phyloP scores from a whole-genome alignment of 78 protist species.

The Chrysochromulina tobinii region DNA sequence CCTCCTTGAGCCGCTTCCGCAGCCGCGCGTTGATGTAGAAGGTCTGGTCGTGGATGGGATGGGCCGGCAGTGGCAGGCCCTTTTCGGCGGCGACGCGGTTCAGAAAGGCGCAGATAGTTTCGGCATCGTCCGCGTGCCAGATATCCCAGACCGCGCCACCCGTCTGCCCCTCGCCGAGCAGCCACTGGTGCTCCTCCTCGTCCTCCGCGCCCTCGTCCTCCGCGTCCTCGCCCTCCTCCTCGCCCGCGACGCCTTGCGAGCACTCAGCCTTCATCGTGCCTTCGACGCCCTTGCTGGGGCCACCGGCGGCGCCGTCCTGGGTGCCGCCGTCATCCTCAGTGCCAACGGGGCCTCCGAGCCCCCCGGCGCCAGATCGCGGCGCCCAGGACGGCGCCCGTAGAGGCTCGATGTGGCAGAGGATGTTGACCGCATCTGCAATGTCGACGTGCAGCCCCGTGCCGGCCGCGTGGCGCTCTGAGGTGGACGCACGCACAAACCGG shows the following conservation, averaged over 20 bases:
- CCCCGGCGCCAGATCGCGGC: background rate
- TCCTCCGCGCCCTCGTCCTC: background rate
- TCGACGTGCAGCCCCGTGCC: background rate
- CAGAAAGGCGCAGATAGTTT: background rate
- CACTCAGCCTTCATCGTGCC: background rate
- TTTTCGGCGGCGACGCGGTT: background rate
- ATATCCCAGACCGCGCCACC: constrained; percentile 13
- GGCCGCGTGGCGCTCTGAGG: background rate
- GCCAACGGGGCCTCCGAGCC: background rate
- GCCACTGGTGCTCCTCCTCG: background rate
- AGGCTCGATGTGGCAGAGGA: background rate
- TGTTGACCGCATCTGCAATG: background rate
- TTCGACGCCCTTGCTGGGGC: background rate
- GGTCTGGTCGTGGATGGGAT: background rate
- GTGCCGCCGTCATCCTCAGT: background rate
- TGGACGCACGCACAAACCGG: background rate
- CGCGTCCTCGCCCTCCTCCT: background rate
- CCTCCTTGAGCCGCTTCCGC: background rate
- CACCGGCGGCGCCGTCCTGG: background rate
- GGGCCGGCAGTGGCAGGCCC: background rate
- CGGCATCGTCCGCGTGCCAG: background rate
- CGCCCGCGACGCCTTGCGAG: background rate
- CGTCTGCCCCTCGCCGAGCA: background rate
- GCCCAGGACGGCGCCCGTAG: background rate
- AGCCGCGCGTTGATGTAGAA: background rate